Base-by-base conservation (phyloP, 1,284 basidiomycete species). In the Marasmius sp. region DNA sequence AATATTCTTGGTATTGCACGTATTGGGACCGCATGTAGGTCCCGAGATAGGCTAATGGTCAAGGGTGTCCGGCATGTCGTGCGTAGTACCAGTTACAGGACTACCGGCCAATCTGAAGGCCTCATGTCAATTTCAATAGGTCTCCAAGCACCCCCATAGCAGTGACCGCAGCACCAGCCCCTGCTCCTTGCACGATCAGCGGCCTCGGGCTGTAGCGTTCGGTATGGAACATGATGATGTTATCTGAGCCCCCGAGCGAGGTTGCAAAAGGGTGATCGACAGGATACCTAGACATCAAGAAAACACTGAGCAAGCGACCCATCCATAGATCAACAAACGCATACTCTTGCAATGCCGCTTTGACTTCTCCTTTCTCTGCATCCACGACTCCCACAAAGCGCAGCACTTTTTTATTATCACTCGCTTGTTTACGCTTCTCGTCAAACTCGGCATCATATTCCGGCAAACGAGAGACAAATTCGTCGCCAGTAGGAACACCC, bases 141-240 rank as follows among this genome's bases (percentile, higher is more conserved):
- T 97, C 95, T 53, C 90, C 88, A 60, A 95, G 81, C 18, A 98
- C 95, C 22, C 97, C 97, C 95, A 98, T 98, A 0, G 97, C 97
- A 16, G 97, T 99, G 16, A 99, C 97, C 34, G 93, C 95, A 1
- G 95, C 95, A 20, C 97, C 97, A 0, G 97, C 97, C 11, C 97
- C 97, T 0, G 95, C 89, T 47, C 97, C 97, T 74, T 98, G 97
- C 22, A 99, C 85, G 65, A 98, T 93, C 64, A 99, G 79, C 0
- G 97, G 93, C 59, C 93, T 79, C 7, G 88, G 84, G 22, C 89
- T 88, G 69, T 96, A 95, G 52, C 97, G 83, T 74, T 93, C 89
- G 0, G 97, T 98, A 74, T 93, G 89, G 85, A 98, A 98, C 79
- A 97, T 93, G 73, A 99, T 87, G 72, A 99, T 98, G 76, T 98